A percentile compares a stretch with the other conserved stretches of the same genome.
Conservation (phyloP, 805 yeast genomes). For the Metschnikowia colocasiae region DNA sequence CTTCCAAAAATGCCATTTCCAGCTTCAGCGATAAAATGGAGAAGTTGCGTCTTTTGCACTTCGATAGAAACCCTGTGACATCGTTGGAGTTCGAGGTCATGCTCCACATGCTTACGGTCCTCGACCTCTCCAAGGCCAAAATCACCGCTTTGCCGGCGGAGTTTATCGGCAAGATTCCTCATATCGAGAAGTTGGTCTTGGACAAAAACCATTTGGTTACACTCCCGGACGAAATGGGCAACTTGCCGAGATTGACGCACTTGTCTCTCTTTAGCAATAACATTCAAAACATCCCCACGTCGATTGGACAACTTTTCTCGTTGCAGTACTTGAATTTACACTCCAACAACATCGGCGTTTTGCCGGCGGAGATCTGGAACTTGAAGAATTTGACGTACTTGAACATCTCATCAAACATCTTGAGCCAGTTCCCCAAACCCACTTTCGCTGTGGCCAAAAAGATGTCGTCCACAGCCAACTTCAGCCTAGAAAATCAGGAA, state of each 20-base stretch:
- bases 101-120: conserved; percentile 59
- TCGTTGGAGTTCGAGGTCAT: conserved; percentile 51
- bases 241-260: conserved; percentile 54
- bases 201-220: conserved; percentile 80
- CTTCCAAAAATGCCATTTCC: conserved; percentile 73
- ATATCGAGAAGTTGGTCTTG: conserved; percentile 67
- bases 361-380: conserved; percentile 68
- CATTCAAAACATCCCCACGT: conserved; percentile 63
- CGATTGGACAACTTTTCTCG: conserved; percentile 55
- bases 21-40: conserved; percentile 61
- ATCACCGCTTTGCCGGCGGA: conserved; percentile 67
- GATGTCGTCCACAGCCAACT: conserved; percentile 26
- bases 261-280: conserved; percentile 74
- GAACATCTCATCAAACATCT: conserved; percentile 71
- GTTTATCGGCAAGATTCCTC: conserved; percentile 57
- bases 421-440: conserved; percentile 58
- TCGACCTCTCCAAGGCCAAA: conserved; percentile 80
- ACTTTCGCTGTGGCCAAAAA: conserved; percentile 32
- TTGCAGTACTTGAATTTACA: conserved; percentile 75
- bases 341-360: conserved; percentile 69
- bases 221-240: conserved; percentile 66
- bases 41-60: conserved; percentile 61
- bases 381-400: conserved; percentile 52
- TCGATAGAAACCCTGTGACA: conserved; percentile 84
- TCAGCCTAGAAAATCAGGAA: background rate